Percentiles rank a stretch among this genome's conserved stretches.
These are phyloP conservation scores for Nidula microcarpa DNA, from an alignment of 768 basidiomycete species.

Conservation along the genomic window DNA sequence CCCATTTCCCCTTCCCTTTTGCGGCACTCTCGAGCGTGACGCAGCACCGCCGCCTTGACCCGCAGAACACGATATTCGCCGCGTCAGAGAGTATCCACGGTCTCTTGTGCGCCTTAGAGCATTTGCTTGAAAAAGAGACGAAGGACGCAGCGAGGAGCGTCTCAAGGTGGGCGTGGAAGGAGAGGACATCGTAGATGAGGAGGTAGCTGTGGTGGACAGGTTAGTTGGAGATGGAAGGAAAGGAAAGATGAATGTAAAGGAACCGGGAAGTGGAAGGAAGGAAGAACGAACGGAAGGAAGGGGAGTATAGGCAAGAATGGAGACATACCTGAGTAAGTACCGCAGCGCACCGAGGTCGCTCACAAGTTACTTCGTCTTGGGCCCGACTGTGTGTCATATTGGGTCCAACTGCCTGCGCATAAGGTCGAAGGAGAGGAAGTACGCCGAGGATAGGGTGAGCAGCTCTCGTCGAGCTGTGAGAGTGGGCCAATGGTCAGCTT, in stretches of 20 bases:
- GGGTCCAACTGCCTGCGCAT: slow-evolving; percentile 88
- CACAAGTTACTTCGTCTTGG: slow-evolving; percentile 88
- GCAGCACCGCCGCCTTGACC: slow-evolving; percentile 82
- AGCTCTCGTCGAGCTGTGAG: slow-evolving; percentile 90
- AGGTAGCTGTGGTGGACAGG: neutral
- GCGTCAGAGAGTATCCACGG: slow-evolving; percentile 94
- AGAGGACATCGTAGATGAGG: slow-evolving; percentile 78
- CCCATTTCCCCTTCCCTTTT: slow-evolving; percentile 15
- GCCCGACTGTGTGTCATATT: slow-evolving; percentile 96
- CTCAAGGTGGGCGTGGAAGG: slow-evolving; percentile 90
- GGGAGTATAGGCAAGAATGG: too few species aligned
- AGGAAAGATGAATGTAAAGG: neutral
- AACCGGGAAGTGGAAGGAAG: too few species aligned
- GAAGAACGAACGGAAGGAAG: too few species aligned
- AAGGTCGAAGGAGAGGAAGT: slow-evolving; percentile 89
- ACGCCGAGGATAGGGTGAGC: slow-evolving; percentile 86
- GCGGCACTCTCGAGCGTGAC: slow-evolving; percentile 29
- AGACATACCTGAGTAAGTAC: slow-evolving; percentile 69
- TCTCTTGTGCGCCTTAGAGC: slow-evolving; percentile 55
- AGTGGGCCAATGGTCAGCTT: neutral
- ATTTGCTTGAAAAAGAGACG: too few species aligned
- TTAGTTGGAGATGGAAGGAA: neutral
- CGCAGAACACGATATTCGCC: slow-evolving; percentile 80
- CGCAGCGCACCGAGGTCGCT: slow-evolving; percentile 83
- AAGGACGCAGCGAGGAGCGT: slow-evolving; percentile 66